Conservation (phyloP, 106 monocot genomes). For the Dioscorea alata region DNA sequence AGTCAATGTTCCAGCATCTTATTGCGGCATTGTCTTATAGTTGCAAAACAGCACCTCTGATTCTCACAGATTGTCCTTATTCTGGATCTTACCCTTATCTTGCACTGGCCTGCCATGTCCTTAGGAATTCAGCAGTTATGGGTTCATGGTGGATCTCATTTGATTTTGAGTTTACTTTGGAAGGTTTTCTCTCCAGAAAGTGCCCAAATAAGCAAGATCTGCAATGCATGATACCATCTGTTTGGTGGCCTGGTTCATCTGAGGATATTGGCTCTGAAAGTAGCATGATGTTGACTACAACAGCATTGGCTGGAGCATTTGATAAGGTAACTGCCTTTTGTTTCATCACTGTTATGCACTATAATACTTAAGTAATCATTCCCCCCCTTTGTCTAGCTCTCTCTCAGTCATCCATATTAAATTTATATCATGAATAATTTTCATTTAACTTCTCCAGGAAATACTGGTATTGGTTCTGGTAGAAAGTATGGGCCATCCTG, state of each 20-base stretch:
- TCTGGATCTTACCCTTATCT: constrained; percentile 87
- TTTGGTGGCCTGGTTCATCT: constrained; percentile 91
- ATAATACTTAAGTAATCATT: too few species aligned
- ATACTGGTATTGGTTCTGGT: too few species aligned
- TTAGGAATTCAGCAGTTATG: constrained; percentile 64
- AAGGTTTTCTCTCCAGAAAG: constrained; percentile 84
- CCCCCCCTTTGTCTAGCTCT: background rate
- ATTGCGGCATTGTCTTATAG: constrained; percentile 64
- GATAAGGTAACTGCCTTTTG: constrained; percentile 45
- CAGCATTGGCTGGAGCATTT: constrained; percentile 65
- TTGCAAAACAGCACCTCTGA: constrained; percentile 67
- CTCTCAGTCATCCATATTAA: too few species aligned
- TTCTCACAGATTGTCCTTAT: constrained; percentile 79
- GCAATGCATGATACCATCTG: constrained; percentile 69
- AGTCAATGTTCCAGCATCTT: constrained; percentile 50
- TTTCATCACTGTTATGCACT: background rate
- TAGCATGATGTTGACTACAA: constrained; percentile 69
- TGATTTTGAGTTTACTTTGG: constrained; percentile 67
- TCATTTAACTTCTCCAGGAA: too few species aligned
- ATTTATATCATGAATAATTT: too few species aligned
- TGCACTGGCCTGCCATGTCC: constrained; percentile 69
- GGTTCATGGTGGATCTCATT: constrained; percentile 65
- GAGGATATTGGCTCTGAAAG: constrained; percentile 76
- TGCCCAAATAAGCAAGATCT: constrained; percentile 86
- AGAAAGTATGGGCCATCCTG: too few species aligned